Evolutionary conservation across 305 asterid species (phyloP), one percentile per base, ranked within the genome.

Genomic region (Ilex paraguariensis): DNA sequence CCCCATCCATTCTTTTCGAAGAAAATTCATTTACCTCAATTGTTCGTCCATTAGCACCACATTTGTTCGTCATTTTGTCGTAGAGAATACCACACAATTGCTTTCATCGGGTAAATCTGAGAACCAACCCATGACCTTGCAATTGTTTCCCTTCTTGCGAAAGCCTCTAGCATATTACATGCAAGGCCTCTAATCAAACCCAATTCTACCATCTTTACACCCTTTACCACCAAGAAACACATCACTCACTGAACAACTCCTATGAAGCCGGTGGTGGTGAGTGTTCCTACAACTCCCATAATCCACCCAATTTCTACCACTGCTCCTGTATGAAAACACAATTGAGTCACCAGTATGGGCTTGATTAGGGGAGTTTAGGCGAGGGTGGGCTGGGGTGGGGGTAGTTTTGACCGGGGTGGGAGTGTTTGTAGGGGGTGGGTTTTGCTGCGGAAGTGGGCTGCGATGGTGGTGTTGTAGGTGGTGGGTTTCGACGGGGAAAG

Each of bases 171-270:
- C 91, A 52, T 53, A 94, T 72, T 94, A 94, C 85, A 86, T 75
- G 82, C 99, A 94, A 30, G 97, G 99, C 70, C 91, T 73, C 87
- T 90, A 90, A 21, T 85, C 79, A 50, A 81, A 71, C 31, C 91
- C 90, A 50, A 73, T 31, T 4, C 75, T 77, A 14, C 67, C 80
- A 13, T 73, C 74, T n/a, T 83, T 77, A 12, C 82, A 79, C 13
- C 76, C 84, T 2, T 70, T 60, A 58, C 67, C 80, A 15, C 84
- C 63, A 2, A 88, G 73, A 65, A 75, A 82, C 2, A 82, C 95
- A 65, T 89, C 98, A 50, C 81, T 83, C 14, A 79, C 95, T 1
- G 98, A 91, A 55, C 83, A 83, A 49, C 95, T 83, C 80, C 97
- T 66, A 58, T 86, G 98, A 54, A 82, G 79, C 7, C 71, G 87